These are phyloP conservation scores for Xerocomus minutiporus DNA, from an alignment of 1,284 basidiomycete genomes.

Conservation along the genomic window DNA sequence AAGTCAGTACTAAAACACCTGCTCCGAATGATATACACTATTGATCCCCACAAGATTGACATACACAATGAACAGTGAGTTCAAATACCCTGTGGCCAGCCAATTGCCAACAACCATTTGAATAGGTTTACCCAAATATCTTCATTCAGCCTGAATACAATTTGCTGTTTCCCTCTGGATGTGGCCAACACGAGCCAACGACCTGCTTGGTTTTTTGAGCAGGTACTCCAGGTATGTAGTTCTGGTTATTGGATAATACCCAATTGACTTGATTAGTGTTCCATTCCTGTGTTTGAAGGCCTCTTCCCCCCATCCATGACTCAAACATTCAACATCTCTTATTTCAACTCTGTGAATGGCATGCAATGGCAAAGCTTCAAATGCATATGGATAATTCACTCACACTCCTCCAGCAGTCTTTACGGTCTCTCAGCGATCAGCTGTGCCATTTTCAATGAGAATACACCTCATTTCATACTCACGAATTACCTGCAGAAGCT, in stretches of 20 bases:
- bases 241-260: too few relatives aligned
- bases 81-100: background rate
- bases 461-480: background rate
- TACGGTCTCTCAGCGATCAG: background rate
- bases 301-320: background rate
- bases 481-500: background rate
- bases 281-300: constrained; percentile 1
- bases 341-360: constrained; percentile 1
- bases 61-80: background rate
- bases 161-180: background rate
- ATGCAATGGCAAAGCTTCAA: background rate
- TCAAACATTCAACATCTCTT: background rate
- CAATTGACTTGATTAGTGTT: background rate
- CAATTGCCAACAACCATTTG: too few relatives aligned
- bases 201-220: background rate
- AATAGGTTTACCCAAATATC: background rate
- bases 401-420: background rate
- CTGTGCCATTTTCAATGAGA: background rate
- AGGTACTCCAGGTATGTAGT: background rate
- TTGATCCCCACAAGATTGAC: background rate
- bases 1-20: background rate
- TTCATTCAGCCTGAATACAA: background rate
- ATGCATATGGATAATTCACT: too few relatives aligned
- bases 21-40: background rate
- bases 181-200: background rate